These are phyloP conservation scores for Nepenthes alata DNA, from an alignment of 179 eudicot species.

Conservation along the genomic window DNA sequence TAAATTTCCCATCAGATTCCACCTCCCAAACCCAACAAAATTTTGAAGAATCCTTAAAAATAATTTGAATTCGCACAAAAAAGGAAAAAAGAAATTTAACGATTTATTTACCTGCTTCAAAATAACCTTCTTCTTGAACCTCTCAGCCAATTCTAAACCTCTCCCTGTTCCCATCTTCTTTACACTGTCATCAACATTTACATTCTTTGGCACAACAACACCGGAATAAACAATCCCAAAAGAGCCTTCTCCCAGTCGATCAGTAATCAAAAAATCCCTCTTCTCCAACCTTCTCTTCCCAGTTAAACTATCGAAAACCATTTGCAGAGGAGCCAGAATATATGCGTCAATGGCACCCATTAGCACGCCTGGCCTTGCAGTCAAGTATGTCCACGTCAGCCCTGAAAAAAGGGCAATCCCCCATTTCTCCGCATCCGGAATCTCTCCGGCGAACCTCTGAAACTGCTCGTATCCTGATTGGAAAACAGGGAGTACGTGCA, in stretches of 20 bases:
- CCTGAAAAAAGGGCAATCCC: conserved; percentile 43
- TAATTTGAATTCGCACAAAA: neutral
- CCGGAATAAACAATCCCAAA: conserved; percentile 93
- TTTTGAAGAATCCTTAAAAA: too few species aligned
- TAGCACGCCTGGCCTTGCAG: conserved; percentile 87
- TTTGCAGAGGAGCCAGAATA: conserved; percentile 72
- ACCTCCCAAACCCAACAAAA: too few species aligned
- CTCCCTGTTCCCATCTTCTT: conserved; percentile 26
- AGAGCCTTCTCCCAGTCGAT: conserved; percentile 76
- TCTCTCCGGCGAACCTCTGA: conserved; percentile 23
- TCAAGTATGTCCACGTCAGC: conserved; percentile 71
- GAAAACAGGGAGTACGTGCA: conserved; percentile 25
- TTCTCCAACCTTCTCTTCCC: conserved; percentile 64
- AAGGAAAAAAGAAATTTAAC: neutral
- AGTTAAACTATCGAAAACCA: conserved; percentile 46
- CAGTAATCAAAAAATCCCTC: conserved; percentile 59
- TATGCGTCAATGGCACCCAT: conserved; percentile 86
- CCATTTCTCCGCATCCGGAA: conserved; percentile 64
- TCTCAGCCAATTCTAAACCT: conserved; percentile 32
- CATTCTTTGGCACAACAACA: conserved; percentile 55
- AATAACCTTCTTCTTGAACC: conserved; percentile 81
- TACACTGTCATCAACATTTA: conserved; percentile 29
- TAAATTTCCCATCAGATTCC: too few species aligned
- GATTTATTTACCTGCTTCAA: conserved; percentile 49
- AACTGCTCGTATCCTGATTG: conserved; percentile 35